phyloP scores from a whole-genome alignment of 108 stramenopile genomes.

The Cyclotella baltica region DNA sequence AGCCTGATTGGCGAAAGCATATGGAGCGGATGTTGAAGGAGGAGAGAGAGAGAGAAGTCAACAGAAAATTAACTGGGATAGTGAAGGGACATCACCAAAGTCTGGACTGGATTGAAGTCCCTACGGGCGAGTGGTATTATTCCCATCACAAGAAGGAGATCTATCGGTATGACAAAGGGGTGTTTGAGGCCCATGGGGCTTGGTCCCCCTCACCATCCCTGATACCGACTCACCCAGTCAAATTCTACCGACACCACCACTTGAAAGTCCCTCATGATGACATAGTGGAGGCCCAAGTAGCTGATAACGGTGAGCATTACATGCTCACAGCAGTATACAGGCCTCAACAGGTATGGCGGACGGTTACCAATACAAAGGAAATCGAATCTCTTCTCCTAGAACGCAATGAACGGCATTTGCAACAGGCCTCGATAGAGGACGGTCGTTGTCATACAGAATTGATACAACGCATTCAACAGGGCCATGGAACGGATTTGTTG shows the following conservation, averaged over 20 bases:
- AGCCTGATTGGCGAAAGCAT: constrained; percentile 6
- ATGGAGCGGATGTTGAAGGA: constrained; percentile 5
- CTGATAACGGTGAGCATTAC: not conserved
- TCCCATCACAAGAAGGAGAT: not conserved
- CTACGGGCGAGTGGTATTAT: not conserved
- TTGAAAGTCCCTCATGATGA: constrained; percentile 13
- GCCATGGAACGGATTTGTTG: no score
- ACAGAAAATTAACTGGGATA: not conserved
- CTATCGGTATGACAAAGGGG: not conserved
- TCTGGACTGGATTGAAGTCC: not conserved
- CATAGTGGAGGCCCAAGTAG: not conserved
- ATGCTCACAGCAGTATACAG: not conserved
- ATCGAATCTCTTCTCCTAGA: no score
- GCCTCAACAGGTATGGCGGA: not conserved
- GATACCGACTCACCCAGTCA: not conserved
- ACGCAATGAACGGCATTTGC: no score
- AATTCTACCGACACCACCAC: constrained; percentile 16
- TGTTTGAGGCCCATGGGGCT: constrained; percentile 2
- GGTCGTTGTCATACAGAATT: no score
- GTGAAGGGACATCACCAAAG: not conserved
- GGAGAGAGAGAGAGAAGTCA: not conserved
- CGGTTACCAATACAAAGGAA: no score
- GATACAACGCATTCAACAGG: no score
- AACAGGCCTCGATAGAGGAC: no score
- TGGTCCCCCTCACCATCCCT: not conserved